Percentiles rank a stretch among this genome's conserved stretches.
Evolutionary conservation across 441 rosid species (phyloP).

Genomic region (Flueggea neowawraea): DNA sequence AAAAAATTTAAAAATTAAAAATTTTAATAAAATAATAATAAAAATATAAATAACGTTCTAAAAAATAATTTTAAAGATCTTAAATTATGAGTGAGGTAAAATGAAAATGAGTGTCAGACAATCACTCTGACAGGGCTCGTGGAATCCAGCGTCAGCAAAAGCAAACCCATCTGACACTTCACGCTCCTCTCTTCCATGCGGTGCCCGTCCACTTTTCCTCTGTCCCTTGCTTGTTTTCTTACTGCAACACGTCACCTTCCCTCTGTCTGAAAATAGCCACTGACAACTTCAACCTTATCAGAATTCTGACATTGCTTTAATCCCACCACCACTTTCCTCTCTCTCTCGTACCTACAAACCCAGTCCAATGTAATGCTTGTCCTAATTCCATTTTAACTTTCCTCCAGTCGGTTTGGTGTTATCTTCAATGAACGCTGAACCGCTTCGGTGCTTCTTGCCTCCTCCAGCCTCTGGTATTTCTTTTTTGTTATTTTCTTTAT

Average conservation of each 20-base stretch:
- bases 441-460: not conserved
- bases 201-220: not conserved
- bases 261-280: not conserved
- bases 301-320: not conserved
- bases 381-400: not conserved
- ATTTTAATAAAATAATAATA: too few relatives aligned
- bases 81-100: too few relatives aligned
- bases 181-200: too few relatives aligned
- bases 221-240: not conserved
- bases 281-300: not conserved
- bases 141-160: too few relatives aligned
- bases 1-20: too few relatives aligned
- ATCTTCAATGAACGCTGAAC: not conserved
- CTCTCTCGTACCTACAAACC: not conserved
- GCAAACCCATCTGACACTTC: too few relatives aligned
- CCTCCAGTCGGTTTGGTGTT: not conserved
- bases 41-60: too few relatives aligned
- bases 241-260: not conserved
- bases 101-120: too few relatives aligned
- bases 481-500: not conserved
- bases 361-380: not conserved
- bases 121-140: too few relatives aligned
- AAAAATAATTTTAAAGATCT: too few relatives aligned
- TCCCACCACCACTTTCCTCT: not conserved
- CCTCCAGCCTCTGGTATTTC: not conserved